phyloP scores from a whole-genome alignment of 352 stramenopile species.

The Phytophthora pseudosyringae region DNA sequence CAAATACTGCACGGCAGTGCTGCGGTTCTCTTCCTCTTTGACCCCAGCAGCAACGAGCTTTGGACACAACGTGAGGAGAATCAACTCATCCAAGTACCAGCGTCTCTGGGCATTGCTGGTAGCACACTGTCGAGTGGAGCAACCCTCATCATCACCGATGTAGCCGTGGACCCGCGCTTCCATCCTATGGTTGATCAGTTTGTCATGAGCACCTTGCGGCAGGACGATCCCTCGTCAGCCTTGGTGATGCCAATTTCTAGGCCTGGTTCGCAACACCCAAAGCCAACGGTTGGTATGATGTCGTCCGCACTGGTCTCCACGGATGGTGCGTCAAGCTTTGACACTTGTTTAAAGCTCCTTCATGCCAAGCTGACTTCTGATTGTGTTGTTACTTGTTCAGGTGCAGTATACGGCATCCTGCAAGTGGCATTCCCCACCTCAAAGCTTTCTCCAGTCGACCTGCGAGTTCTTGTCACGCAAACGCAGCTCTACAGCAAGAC shows the following conservation, averaged over 20 bases:
- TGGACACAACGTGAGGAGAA: conserved; percentile 65
- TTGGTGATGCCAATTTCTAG: conserved; percentile 14
- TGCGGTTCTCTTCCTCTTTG: conserved; percentile 68
- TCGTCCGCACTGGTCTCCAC: conserved; percentile 45
- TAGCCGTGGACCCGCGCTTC: conserved; percentile 53
- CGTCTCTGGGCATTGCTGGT: conserved; percentile 63
- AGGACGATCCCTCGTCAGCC: conserved; percentile 19
- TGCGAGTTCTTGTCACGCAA: conserved; percentile 29
- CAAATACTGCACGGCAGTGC: conserved; percentile 49
- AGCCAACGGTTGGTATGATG: conserved; percentile 46
- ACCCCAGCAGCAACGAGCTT: conserved; percentile 66
- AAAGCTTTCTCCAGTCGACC: conserved; percentile 19
- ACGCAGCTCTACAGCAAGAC: conserved; percentile 42
- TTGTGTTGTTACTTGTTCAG: conserved; percentile 20
- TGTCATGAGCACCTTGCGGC: conserved; percentile 33
- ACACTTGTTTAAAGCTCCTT: neutral
- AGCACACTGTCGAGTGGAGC: conserved; percentile 46
- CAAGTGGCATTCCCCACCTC: conserved; percentile 52
- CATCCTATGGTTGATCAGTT: conserved; percentile 76
- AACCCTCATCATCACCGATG: conserved; percentile 48
- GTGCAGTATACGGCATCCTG: conserved; percentile 55
- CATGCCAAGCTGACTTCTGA: neutral
- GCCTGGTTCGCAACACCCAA: conserved; percentile 4
- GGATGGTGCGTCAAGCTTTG: conserved; percentile 39
- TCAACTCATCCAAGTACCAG: conserved; percentile 56